These are phyloP conservation scores for Hibiscus syriacus DNA, from an alignment of 345 rosid species.

Conservation along the genomic window DNA sequence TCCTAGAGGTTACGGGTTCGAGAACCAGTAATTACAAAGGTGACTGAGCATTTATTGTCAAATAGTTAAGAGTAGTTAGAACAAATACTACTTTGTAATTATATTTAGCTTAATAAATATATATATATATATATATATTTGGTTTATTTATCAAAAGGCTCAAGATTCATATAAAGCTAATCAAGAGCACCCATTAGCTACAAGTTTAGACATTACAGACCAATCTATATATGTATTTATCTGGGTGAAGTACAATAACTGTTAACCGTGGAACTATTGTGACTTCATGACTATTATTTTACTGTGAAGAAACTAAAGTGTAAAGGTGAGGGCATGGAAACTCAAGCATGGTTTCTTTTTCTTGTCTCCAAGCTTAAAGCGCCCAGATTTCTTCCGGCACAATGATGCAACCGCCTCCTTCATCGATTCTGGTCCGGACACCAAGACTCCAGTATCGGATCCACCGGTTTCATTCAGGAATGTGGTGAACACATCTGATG, in stretches of 20 bases:
- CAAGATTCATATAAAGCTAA: background rate
- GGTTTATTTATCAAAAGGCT: background rate
- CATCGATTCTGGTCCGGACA: conserved; percentile 79
- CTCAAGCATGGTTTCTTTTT: conserved; percentile 29
- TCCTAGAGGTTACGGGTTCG: too few relatives aligned
- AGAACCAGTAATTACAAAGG: too few relatives aligned
- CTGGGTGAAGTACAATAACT: background rate
- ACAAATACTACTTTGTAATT: too few relatives aligned
- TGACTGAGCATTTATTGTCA: too few relatives aligned
- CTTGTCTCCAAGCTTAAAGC: conserved; percentile 17
- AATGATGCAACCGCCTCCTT: conserved; percentile 51
- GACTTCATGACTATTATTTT: background rate
- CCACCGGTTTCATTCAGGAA: conserved; percentile 37
- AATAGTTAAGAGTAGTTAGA: too few relatives aligned
- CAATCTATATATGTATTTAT: background rate
- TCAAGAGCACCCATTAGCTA: background rate
- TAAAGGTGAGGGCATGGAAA: conserved; percentile 58
- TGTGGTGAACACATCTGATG: conserved; percentile 46
- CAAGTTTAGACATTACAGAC: background rate
- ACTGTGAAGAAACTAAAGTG: conserved; percentile 21
- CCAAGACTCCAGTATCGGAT: conserved; percentile 54
- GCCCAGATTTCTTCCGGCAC: conserved; percentile 28
- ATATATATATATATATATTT: background rate
- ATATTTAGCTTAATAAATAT: too few relatives aligned
- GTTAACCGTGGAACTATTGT: background rate